Percentiles rank a stretch among this genome's conserved stretches.
Evolutionary conservation across 805 yeast genomes (phyloP).

Genomic region (Myxozyma vanderwaltii): DNA sequence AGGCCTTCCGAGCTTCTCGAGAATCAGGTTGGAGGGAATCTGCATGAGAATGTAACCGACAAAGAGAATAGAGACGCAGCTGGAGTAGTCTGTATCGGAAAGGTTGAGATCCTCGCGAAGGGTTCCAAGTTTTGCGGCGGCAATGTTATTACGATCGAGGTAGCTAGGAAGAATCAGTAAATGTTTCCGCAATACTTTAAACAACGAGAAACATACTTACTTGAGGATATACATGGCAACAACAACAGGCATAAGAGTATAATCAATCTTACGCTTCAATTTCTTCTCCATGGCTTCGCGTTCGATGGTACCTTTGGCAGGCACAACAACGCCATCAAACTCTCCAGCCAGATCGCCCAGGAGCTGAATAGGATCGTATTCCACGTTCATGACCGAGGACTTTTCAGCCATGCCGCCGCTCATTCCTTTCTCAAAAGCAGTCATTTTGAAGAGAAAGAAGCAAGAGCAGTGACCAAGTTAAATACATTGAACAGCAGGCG

Average conservation of each 20-base stretch:
- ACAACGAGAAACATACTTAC: conserved; percentile 10
- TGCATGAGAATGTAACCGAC: conserved; percentile 55
- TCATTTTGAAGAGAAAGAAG: not conserved
- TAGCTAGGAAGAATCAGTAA: conserved; percentile 37
- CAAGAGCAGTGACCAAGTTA: not conserved
- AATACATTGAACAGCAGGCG: too few species aligned
- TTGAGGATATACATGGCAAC: conserved; percentile 55
- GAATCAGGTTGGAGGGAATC: conserved; percentile 52
- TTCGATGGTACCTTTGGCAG: conserved; percentile 45
- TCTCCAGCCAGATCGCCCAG: conserved; percentile 16
- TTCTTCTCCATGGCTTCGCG: conserved; percentile 48
- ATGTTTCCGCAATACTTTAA: not conserved
- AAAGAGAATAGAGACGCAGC: conserved; percentile 54
- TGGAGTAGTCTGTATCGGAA: conserved; percentile 48
- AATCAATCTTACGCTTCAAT: conserved; percentile 52
- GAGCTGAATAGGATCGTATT: not conserved
- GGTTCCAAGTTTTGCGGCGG: conserved; percentile 52
- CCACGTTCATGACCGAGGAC: not conserved
- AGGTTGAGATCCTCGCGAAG: conserved; percentile 48
- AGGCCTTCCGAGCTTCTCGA: conserved; percentile 54
- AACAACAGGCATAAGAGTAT: conserved; percentile 54
- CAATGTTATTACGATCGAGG: conserved; percentile 53
- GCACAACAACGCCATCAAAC: conserved; percentile 36
- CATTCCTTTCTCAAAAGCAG: not conserved
- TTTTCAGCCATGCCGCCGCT: not conserved